These are phyloP conservation scores for Glycine latifolia DNA, from an alignment of 306 rosid genomes.

Conservation along the genomic window DNA sequence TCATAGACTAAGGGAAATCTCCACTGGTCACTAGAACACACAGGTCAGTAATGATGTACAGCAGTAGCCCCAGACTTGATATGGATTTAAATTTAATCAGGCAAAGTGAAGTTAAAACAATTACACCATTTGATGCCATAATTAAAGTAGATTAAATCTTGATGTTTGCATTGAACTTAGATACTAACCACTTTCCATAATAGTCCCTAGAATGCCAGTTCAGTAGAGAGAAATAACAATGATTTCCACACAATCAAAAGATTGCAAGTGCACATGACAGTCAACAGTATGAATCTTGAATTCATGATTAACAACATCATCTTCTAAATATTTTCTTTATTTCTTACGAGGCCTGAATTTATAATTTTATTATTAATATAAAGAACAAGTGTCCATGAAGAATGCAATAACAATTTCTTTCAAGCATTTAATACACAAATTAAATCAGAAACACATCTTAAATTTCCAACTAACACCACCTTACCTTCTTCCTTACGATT, in stretches of 20 bases:
- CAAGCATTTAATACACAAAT: constrained; percentile 37
- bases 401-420: constrained; percentile 21
- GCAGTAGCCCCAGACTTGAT: constrained; percentile 3
- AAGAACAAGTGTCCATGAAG: not conserved
- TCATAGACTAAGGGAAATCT: constrained; percentile 3
- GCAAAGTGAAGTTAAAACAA: not conserved
- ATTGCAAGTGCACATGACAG: too few species aligned
- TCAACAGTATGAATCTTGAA: not conserved
- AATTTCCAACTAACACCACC: constrained; percentile 37
- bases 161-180: constrained; percentile 16
- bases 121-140: constrained; percentile 19
- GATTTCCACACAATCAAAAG: too few species aligned
- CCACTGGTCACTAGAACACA: not conserved
- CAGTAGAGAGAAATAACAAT: too few species aligned
- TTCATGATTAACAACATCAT: constrained; percentile 2
- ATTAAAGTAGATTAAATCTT: not conserved
- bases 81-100: constrained; percentile 19
- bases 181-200: not conserved
- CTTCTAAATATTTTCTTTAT: constrained; percentile 6
- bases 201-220: not conserved
- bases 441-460: constrained; percentile 35
- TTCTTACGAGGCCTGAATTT: not conserved
- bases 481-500: constrained; percentile 94
- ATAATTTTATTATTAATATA: not conserved
- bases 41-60: constrained; percentile 10